Conservation (phyloP, 768 basidiomycete genomes). For the Porphyrellus cyaneotinctus region DNA sequence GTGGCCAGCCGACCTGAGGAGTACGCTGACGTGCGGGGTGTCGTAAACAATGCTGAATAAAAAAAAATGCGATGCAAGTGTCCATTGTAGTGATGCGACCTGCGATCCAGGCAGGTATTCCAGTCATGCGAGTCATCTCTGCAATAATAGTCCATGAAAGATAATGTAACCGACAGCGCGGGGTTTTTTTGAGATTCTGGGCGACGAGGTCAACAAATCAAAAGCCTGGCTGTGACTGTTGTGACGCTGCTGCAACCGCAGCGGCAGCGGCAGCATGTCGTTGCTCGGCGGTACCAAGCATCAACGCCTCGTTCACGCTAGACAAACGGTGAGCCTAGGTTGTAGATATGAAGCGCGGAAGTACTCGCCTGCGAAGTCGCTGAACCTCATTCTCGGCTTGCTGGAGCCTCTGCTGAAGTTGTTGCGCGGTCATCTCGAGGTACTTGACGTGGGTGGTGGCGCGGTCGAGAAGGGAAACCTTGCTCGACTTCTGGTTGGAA, state of each 20-base stretch:
- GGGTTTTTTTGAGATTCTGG: slow-evolving; percentile 23
- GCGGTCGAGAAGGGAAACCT: slow-evolving; percentile 85
- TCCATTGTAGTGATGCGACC: slow-evolving; percentile 53
- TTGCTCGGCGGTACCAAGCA: slow-evolving; percentile 80
- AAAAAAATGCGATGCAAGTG: slow-evolving; percentile 36
- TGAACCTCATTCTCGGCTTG: slow-evolving; percentile 76
- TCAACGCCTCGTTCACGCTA: slow-evolving; percentile 83
- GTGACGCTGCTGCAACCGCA: slow-evolving; percentile 51
- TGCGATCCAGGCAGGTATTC: slow-evolving; percentile 55
- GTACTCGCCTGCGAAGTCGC: slow-evolving; percentile 60
- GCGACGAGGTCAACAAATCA: slow-evolving; percentile 35
- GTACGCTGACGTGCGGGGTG: slow-evolving; percentile 18
- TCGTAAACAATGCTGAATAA: slow-evolving; percentile 44
- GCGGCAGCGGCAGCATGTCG: slow-evolving; percentile 56
- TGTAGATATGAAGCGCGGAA: not conserved
- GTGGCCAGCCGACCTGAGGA: slow-evolving; percentile 22
- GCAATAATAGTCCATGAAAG: slow-evolving; percentile 36
- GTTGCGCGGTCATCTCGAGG: slow-evolving; percentile 74
- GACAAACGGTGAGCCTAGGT: not conserved
- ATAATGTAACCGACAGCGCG: slow-evolving; percentile 35
- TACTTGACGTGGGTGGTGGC: slow-evolving; percentile 85
- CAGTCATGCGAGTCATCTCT: slow-evolving; percentile 38
- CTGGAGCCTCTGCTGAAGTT: slow-evolving; percentile 72
- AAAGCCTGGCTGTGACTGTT: slow-evolving; percentile 38
- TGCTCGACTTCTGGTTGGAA: slow-evolving; percentile 91